Conservation (phyloP, 495 filamentous ascomycete species). For the Sabuloglossum arenarium region DNA sequence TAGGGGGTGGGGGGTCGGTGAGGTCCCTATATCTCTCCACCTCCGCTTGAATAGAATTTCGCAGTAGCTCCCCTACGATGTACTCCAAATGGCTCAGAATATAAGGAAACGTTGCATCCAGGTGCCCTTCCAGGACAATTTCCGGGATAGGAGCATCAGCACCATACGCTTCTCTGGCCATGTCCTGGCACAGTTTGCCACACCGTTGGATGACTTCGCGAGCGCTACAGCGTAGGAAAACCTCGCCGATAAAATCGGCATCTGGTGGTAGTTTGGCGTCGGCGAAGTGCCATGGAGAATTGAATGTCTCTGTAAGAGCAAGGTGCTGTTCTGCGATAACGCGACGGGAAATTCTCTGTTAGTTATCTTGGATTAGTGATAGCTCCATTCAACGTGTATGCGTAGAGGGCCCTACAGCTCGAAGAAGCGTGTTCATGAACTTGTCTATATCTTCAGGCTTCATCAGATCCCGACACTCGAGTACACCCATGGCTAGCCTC, state of each 20-base stretch:
- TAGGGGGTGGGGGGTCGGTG: conserved; percentile 40
- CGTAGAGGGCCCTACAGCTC: conserved; percentile 40
- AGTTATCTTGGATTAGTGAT: not conserved
- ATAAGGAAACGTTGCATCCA: conserved; percentile 83
- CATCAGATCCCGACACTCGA: conserved; percentile 68
- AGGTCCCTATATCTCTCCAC: conserved; percentile 40
- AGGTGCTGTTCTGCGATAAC: conserved; percentile 97
- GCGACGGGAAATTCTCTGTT: conserved; percentile 72
- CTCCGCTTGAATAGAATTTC: conserved; percentile 85
- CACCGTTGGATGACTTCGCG: conserved; percentile 74
- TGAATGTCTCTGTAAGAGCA: conserved; percentile 89
- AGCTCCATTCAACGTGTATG: not conserved
- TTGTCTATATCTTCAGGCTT: conserved; percentile 59
- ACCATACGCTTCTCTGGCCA: conserved; percentile 52
- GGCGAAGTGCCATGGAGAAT: conserved; percentile 80
- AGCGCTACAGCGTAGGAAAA: conserved; percentile 86
- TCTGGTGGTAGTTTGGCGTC: conserved; percentile 43
- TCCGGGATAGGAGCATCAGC: conserved; percentile 47
- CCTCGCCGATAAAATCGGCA: conserved; percentile 76
- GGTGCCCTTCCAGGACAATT: conserved; percentile 68
- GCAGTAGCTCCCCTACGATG: conserved; percentile 83
- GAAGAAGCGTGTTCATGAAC: conserved; percentile 85
- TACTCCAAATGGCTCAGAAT: conserved; percentile 93
- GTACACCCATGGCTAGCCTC: conserved; percentile 76
- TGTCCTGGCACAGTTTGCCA: conserved; percentile 44